These are phyloP conservation scores for Stachybotrys chlorohalonatus DNA, from an alignment of 2,329 filamentous ascomycete genomes.

Conservation along the genomic window DNA sequence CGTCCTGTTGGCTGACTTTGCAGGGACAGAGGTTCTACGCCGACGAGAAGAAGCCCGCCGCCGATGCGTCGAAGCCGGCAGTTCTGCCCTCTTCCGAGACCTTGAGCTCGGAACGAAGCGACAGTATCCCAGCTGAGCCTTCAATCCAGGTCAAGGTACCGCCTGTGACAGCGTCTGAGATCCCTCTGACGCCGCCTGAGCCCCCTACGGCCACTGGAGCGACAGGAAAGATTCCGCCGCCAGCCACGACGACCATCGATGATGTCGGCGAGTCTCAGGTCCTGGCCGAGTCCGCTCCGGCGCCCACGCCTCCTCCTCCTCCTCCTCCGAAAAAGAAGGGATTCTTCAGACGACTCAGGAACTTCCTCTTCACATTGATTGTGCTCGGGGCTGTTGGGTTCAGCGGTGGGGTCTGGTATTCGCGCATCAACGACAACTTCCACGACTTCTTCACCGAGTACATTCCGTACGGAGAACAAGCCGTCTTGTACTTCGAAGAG, in stretches of 20 bases:
- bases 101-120: conserved; percentile 35
- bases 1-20: conserved; percentile 19
- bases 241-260: conserved; percentile 10
- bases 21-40: conserved; percentile 45
- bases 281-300: conserved; percentile 15
- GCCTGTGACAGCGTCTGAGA: conserved; percentile 22
- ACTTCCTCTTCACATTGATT: conserved; percentile 67
- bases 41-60: conserved; percentile 42
- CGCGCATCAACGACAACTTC: conserved; percentile 91
- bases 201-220: conserved; percentile 20
- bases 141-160: conserved; percentile 25
- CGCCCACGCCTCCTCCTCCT: conserved; percentile 24
- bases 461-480: conserved; percentile 87
- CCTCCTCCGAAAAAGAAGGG: conserved; percentile 48
- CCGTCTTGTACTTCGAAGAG: conserved; percentile 92
- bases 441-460: conserved; percentile 99
- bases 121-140: background rate
- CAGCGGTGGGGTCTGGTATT: conserved; percentile 83
- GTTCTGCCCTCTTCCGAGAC: conserved; percentile 47
- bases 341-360: conserved; percentile 63
- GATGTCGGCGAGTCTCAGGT: conserved; percentile 11
- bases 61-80: conserved; percentile 37
- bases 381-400: conserved; percentile 73
- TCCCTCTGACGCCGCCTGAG: conserved; percentile 29
- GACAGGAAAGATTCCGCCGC: conserved; percentile 7